Percentiles rank a stretch among this genome's conserved stretches.
Evolutionary conservation across 257 asterid genomes (phyloP).

Genomic region (Lantana camara): DNA sequence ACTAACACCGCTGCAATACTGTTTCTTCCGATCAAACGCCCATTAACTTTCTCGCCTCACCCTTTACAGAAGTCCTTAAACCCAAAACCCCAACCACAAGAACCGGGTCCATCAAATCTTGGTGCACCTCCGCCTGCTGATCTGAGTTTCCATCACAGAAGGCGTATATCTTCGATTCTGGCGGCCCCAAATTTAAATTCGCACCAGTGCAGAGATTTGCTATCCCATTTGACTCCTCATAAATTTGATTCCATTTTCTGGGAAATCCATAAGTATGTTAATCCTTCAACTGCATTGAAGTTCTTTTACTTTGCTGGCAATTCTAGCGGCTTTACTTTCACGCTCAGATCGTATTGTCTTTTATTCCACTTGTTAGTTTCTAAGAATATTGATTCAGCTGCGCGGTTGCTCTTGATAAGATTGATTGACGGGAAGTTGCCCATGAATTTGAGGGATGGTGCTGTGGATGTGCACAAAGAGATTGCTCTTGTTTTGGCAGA

Average conservation of each 20-base stretch:
- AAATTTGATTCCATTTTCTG: slow-evolving; percentile 65
- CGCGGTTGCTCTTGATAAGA: slow-evolving; percentile 71
- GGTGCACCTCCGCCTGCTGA: slow-evolving; percentile 30
- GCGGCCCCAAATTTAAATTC: slow-evolving; percentile 46
- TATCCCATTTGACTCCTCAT: slow-evolving; percentile 46
- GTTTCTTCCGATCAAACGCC: slow-evolving; percentile 51
- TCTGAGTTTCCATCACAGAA: slow-evolving; percentile 30
- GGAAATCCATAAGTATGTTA: slow-evolving; percentile 51
- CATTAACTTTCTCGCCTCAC: slow-evolving; percentile 43
- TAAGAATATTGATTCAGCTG: slow-evolving; percentile 60
- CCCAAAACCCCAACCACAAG: slow-evolving; percentile 21
- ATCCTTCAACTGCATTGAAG: slow-evolving; percentile 65
- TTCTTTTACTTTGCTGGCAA: slow-evolving; percentile 61
- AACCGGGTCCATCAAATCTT: slow-evolving; percentile 18
- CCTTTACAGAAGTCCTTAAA: slow-evolving; percentile 26
- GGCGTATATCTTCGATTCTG: slow-evolving; percentile 53
- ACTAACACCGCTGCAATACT: slow-evolving; percentile 41
- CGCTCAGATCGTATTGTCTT: slow-evolving; percentile 63
- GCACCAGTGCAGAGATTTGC: slow-evolving; percentile 46
- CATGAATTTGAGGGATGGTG: slow-evolving; percentile 36
- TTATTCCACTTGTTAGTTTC: slow-evolving; percentile 60
- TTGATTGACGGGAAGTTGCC: slow-evolving; percentile 67
- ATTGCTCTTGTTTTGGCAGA: slow-evolving; percentile 50
- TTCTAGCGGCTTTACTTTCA: slow-evolving; percentile 54
- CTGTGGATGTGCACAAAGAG: slow-evolving; percentile 48